Evolutionary conservation across 192 early-diverging fungal species (phyloP).

Genomic region (Rhizoclosmatium sp.): DNA sequence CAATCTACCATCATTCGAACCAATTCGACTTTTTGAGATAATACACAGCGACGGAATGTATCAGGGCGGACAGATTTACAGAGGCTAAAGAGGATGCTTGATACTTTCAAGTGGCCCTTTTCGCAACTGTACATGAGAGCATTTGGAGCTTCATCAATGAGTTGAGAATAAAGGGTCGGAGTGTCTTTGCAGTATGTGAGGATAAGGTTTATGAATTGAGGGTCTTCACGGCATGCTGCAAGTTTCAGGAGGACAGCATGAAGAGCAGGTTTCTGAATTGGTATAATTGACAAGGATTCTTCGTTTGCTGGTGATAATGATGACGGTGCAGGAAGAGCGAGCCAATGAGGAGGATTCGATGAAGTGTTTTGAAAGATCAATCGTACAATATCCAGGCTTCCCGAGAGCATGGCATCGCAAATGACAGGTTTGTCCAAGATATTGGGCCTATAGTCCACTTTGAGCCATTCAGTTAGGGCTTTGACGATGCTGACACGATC

Average conservation of each 20-base stretch:
- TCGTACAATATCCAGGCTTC: neutral
- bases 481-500: neutral
- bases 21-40: neutral
- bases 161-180: neutral
- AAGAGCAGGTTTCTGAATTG: neutral
- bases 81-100: neutral
- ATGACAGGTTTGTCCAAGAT: neutral
- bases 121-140: constrained; percentile 22
- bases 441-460: neutral
- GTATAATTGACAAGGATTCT: neutral
- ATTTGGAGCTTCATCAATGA: neutral
- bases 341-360: neutral
- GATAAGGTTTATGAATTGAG: neutral
- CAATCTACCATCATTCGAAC: constrained; percentile 18
- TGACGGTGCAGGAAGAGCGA: neutral
- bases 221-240: neutral
- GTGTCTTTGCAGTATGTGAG: neutral
- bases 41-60: constrained; percentile 23
- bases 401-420: neutral
- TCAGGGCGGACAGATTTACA: neutral
- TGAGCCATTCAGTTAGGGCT: neutral
- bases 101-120: neutral
- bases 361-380: neutral
- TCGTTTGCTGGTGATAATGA: neutral
- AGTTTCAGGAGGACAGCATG: neutral